Evolutionary conservation across 352 stramenopile species (phyloP), one percentile per base, ranked within the genome.

Genomic region (Phytopythium sindhum): DNA sequence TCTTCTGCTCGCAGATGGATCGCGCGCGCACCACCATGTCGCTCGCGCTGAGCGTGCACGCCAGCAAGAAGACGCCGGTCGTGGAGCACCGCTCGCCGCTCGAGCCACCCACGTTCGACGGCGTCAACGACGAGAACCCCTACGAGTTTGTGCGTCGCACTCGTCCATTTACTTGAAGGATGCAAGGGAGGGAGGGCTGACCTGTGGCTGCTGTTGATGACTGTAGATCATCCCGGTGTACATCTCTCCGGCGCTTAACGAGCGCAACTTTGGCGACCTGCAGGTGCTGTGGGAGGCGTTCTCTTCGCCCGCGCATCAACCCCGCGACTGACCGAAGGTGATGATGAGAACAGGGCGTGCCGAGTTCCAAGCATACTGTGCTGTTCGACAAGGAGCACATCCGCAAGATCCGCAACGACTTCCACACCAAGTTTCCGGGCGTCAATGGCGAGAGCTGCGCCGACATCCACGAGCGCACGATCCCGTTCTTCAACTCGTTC

Each of bases 1-100:
- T 94, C 28, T 94, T 94, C 66, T 92, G 84, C 73, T 94, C 86
- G 42, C 81, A 94, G 57, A 90, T 92, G 86, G 86, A 94, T 59
- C 86, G 86, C 42, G 86, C 86, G 41, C 80, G 84, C 39, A 80
- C 83, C 23, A 94, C 86, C 26, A 75, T 94, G 63, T 88, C 83
- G 58, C 70, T 94, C 29, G 85, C 85, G 57, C 73, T 94, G 10
- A 92, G 83, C 63, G 77, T 91, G 29, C 85, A 94, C 65, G 84
- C 83, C 21, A 94, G 85, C 66, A 88, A 84, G 66, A 91, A 91
- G 70, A 94, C 85, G 12, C 85, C 85, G 0, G 81, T 94, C 26
- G 80, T 91, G 31, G 78, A 92, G 61, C 81, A 94, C 69, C 68
- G 66, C 28, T 94, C 85, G 33, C 85, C 85, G 33, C 72, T 94